Percentiles rank a stretch among this genome's conserved stretches.
Evolutionary conservation across 2,329 filamentous ascomycete species (phyloP).

Genomic region (Periconia sp.): DNA sequence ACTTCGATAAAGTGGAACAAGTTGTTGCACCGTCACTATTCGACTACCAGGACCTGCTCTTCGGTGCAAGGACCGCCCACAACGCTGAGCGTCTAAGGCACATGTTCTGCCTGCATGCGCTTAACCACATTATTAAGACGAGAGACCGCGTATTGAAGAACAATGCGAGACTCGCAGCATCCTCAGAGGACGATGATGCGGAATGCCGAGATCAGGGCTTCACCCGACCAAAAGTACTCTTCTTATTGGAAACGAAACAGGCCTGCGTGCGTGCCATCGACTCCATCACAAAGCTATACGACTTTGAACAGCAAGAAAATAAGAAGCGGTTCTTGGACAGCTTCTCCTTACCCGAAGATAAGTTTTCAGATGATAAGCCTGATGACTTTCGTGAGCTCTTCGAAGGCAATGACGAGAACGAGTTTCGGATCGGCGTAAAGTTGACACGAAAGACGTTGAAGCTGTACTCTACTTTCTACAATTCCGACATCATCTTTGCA

Average conservation of each 20-base stretch:
- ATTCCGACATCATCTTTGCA: constrained; percentile 91
- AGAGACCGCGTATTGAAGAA: constrained; percentile 92
- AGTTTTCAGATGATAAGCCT: constrained; percentile 75
- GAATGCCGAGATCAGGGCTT: constrained; percentile 94
- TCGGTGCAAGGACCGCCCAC: constrained; percentile 71
- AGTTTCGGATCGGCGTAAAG: constrained; percentile 95
- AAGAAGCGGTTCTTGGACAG: constrained; percentile 88
- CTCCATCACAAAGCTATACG: constrained; percentile 74
- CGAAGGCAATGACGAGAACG: constrained; percentile 94
- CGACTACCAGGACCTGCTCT: constrained; percentile 80
- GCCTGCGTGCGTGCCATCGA: constrained; percentile 81
- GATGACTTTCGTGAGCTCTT: constrained; percentile 90
- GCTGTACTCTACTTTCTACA: constrained; percentile 94
- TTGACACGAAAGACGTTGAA: constrained; percentile 96
- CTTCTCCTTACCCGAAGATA: constrained; percentile 73
- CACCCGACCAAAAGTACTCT: constrained; percentile 89
- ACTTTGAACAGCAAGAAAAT: constrained; percentile 93
- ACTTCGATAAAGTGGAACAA: constrained; percentile 68
- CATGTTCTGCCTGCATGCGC: constrained; percentile 77
- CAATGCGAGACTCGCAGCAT: constrained; percentile 76
- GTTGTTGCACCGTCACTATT: constrained; percentile 75
- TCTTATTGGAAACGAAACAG: constrained; percentile 87
- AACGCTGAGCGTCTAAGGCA: constrained; percentile 74
- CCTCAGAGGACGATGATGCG: constrained; percentile 64
- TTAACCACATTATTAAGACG: constrained; percentile 95